Evolutionary conservation across 169 alveolate species (phyloP).

Genomic region (Cytauxzoon felis): DNA sequence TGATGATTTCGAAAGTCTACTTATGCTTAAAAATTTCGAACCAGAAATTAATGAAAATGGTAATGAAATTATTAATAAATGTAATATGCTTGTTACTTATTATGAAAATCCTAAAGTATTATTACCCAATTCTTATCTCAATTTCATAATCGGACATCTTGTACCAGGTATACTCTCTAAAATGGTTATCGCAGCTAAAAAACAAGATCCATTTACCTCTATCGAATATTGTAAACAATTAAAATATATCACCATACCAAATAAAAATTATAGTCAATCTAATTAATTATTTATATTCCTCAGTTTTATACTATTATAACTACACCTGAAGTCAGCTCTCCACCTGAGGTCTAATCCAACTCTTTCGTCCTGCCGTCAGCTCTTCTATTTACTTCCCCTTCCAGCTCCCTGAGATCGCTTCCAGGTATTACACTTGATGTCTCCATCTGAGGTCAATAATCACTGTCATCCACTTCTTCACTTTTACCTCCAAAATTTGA

Average conservation of each 20-base stretch:
- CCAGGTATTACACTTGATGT: too few relatives aligned
- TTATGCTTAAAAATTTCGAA: constrained; percentile 33
- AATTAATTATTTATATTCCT: too few relatives aligned
- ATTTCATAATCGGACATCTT: constrained; percentile 40
- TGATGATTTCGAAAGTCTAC: constrained; percentile 49
- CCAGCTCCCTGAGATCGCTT: too few relatives aligned
- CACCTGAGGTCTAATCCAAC: too few relatives aligned
- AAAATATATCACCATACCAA: not conserved
- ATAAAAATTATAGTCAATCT: too few relatives aligned
- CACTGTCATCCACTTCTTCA: too few relatives aligned
- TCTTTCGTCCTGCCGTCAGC: too few relatives aligned
- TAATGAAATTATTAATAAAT: not conserved
- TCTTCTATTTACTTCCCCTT: too few relatives aligned
- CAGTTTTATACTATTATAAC: too few relatives aligned
- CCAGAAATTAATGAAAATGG: constrained; percentile 6
- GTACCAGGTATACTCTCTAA: constrained; percentile 53
- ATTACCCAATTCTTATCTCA: constrained; percentile 56
- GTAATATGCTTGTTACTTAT: constrained; percentile 45
- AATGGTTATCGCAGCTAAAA: constrained; percentile 55
- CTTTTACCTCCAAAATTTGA: too few relatives aligned
- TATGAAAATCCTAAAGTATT: constrained; percentile 59
- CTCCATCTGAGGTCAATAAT: too few relatives aligned
- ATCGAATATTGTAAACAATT: constrained; percentile 11
- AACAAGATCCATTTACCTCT: constrained; percentile 15
- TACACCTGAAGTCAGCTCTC: too few relatives aligned